A percentile compares a stretch with the other conserved stretches of the same genome.
These are phyloP conservation scores for Basipetospora chlamydospora DNA, from an alignment of 2,329 filamentous ascomycete species.

Conservation along the genomic window DNA sequence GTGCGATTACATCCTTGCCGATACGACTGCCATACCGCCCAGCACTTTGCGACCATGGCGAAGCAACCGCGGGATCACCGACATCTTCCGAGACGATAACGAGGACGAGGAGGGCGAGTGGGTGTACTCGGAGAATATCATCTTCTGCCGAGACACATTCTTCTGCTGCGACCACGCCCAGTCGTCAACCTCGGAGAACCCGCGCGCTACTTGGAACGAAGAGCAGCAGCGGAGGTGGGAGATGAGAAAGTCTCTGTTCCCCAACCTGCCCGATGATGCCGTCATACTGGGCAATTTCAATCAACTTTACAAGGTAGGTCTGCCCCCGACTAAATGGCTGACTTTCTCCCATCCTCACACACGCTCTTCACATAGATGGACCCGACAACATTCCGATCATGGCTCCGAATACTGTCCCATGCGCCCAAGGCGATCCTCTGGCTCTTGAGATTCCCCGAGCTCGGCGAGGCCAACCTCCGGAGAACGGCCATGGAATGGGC, in stretches of 20 bases:
- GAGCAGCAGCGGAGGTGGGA: conserved; percentile 73
- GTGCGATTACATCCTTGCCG: conserved; percentile 94
- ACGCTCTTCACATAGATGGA: conserved; percentile 55
- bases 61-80: conserved; percentile 58
- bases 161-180: conserved; percentile 97
- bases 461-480: conserved; percentile 74
- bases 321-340: conserved; percentile 1
- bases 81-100: conserved; percentile 51
- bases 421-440: conserved; percentile 84
- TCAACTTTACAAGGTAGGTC: conserved; percentile 83
- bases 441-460: conserved; percentile 91
- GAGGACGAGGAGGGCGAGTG: conserved; percentile 60
- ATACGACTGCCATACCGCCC: conserved; percentile 70
- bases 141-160: conserved; percentile 88
- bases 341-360: conserved; percentile 8
- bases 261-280: conserved; percentile 61
- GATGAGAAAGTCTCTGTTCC: conserved; percentile 89
- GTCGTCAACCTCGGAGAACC: conserved; percentile 61
- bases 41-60: conserved; percentile 70
- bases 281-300: conserved; percentile 98
- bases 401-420: conserved; percentile 76
- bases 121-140: conserved; percentile 95
- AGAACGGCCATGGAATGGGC: conserved; percentile 75
- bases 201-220: conserved; percentile 60
- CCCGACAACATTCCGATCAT: conserved; percentile 87